Percentiles rank a stretch among this genome's conserved stretches.
These are phyloP conservation scores for Cryoendolithus antarcticus DNA, from an alignment of 2,329 filamentous ascomycete genomes.

Conservation along the genomic window DNA sequence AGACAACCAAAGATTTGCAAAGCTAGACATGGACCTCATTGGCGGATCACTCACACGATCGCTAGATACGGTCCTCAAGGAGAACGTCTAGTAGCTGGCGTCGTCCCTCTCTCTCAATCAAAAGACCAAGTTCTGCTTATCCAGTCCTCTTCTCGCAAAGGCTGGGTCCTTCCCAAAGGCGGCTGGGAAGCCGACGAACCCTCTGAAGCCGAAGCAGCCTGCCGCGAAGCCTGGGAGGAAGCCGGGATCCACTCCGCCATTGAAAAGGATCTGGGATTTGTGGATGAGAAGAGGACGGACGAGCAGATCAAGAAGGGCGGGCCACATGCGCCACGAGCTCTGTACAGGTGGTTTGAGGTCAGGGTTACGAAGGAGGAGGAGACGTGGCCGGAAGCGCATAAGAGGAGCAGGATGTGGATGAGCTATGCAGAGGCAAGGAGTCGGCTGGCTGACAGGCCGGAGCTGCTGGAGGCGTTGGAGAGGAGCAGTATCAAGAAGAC, in stretches of 20 bases:
- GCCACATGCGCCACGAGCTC: conserved; percentile 53
- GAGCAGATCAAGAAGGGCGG: conserved; percentile 22
- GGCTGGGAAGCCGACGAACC: conserved; percentile 95
- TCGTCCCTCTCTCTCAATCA: conserved; percentile 79
- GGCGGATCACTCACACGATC: too few relatives aligned
- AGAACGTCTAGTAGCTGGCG: conserved; percentile 87
- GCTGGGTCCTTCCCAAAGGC: conserved; percentile 95
- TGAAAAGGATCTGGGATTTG: conserved; percentile 73
- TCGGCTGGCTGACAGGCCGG: conserved; percentile 64
- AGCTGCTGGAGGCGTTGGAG: conserved; percentile 77
- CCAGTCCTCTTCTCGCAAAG: conserved; percentile 78
- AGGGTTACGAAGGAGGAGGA: conserved; percentile 74
- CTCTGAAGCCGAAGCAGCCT: conserved; percentile 69
- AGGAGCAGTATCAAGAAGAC: conserved; percentile 41
- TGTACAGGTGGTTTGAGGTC: conserved; percentile 76
- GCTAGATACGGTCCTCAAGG: conserved; percentile 78
- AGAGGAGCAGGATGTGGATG: conserved; percentile 84
- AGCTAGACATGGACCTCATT: too few relatives aligned
- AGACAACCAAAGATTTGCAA: conserved; percentile 53
- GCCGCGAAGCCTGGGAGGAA: conserved; percentile 94
- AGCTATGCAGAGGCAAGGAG: conserved; percentile 70
- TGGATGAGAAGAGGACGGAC: conserved; percentile 60
- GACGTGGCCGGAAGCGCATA: conserved; percentile 89
- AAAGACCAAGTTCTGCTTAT: conserved; percentile 84
- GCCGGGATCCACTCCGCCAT: conserved; percentile 81